Evolutionary conservation across 345 rosid genomes (phyloP), one percentile per base, ranked within the genome.

Genomic region (Populus pruinosa): DNA sequence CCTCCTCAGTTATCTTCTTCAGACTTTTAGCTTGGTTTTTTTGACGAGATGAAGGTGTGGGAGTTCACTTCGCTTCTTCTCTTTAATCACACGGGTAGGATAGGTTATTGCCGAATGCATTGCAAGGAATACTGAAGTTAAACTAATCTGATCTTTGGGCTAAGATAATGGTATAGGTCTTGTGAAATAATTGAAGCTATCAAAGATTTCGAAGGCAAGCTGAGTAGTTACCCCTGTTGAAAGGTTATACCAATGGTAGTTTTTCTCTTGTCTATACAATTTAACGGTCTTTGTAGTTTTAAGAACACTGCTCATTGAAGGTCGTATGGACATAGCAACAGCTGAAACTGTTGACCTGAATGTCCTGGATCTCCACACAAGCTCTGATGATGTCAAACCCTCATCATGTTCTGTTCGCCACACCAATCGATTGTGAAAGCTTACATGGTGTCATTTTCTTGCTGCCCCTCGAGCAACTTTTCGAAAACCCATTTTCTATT

Each of bases 391-490:
- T 12, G 74, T 33, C 65, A 11, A 53, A 65, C 62, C 21, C 31
- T 29, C 18, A 33, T 71, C 65, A 71, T 11, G 27, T 9, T 25
- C 43, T n/a, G 65, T 27, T 49, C 20, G 74, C 39, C 74, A 50
- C 63, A 8, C 33, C 76, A 21, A 2, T 3, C 8, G 39, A 38
- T 16, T 47, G 68, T 39, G 50, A 73, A 47, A 62, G 36, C 16
- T 65, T 8, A 6, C 50, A n/a, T 13, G 8, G 4, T 64, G 77
- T 67, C 78, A n/a, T 75, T 49, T 66, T 75, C 63, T 31, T 75
- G 71, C 33, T 20, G 12, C 20, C 13, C 21, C 63, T 8, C 3
- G 29, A 56, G 29, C 63, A 47, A 14, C 5, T 14, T 14, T 5
- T 47, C 17, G 53, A 14, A 47, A 47, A 9, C 63, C 63, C 63